A percentile compares a stretch with the other conserved stretches of the same genome.
phyloP scores from a whole-genome alignment of 2,329 filamentous ascomycete species.

The Graphilbum fragrans region DNA sequence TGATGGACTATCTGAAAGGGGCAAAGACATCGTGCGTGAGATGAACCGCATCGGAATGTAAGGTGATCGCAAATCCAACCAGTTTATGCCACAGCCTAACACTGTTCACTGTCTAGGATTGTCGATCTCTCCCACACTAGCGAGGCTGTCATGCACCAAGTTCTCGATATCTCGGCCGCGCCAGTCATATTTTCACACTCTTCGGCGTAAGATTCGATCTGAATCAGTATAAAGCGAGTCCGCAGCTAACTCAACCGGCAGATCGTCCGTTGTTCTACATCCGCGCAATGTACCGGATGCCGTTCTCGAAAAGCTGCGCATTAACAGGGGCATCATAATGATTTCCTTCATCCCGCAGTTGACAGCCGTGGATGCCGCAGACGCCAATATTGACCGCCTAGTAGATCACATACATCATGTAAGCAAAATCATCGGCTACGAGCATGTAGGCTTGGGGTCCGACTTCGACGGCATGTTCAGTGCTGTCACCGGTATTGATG shows the following conservation, averaged over 20 bases:
- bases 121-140: slow-evolving; percentile 5
- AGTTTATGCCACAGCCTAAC: too few relatives aligned
- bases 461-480: slow-evolving; percentile 70
- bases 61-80: too few relatives aligned
- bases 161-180: background rate
- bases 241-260: too few relatives aligned
- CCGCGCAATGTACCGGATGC: slow-evolving; percentile 27
- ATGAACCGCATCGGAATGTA: slow-evolving; percentile 4
- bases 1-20: too few relatives aligned
- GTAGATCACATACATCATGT: slow-evolving; percentile 66
- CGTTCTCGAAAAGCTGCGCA: slow-evolving; percentile 15
- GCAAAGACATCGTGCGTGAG: slow-evolving; percentile 2
- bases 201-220: background rate
- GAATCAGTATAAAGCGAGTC: too few relatives aligned
- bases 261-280: too few relatives aligned
- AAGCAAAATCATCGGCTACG: slow-evolving; percentile 69
- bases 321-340: slow-evolving; percentile 27
- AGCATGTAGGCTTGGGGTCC: slow-evolving; percentile 76
- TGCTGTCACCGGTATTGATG: slow-evolving; percentile 63
- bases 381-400: slow-evolving; percentile 54
- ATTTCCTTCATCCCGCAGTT: slow-evolving; percentile 19
- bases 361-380: slow-evolving; percentile 2
- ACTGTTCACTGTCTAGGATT: too few relatives aligned
- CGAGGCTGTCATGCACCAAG: slow-evolving; percentile 4
- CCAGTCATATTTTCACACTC: slow-evolving; percentile 3